A percentile compares a stretch with the other conserved stretches of the same genome.
These are phyloP conservation scores for Podospora sp. DNA, from an alignment of 495 filamentous ascomycete genomes.

Conservation along the genomic window DNA sequence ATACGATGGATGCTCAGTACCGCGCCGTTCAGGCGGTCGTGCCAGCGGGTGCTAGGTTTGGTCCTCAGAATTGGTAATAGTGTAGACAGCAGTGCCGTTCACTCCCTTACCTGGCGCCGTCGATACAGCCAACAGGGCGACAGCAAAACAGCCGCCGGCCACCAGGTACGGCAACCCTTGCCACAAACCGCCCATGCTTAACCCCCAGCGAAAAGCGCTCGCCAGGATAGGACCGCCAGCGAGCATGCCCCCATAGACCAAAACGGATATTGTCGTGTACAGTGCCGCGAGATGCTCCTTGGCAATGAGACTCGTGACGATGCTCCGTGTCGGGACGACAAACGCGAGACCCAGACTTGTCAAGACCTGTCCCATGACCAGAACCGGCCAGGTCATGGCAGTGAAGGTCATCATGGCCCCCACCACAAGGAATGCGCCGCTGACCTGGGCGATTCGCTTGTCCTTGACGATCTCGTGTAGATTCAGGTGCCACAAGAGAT, in stretches of 20 bases:
- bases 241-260: constrained; percentile 53
- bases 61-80: constrained; percentile 40
- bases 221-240: constrained; percentile 54
- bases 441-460: not conserved
- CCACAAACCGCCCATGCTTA: constrained; percentile 52
- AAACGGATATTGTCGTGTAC: constrained; percentile 58
- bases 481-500: constrained; percentile 35
- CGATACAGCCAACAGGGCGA: not conserved
- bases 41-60: constrained; percentile 59
- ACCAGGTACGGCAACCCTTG: constrained; percentile 46
- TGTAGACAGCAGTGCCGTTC: too few relatives aligned
- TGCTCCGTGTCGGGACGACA: constrained; percentile 35
- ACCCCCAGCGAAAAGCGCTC: constrained; percentile 50
- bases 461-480: constrained; percentile 47
- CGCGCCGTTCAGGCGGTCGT: constrained; percentile 53
- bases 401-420: not conserved
- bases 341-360: constrained; percentile 26
- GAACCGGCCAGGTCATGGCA: not conserved
- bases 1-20: constrained; percentile 54
- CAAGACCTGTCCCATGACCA: constrained; percentile 7
- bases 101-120: not conserved
- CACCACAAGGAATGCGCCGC: not conserved
- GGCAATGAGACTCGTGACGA: constrained; percentile 56
- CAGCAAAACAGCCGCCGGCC: constrained; percentile 16
- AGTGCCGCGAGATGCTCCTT: constrained; percentile 51